Evolutionary conservation across 2,329 filamentous ascomycete genomes (phyloP), one percentile per base, ranked within the genome.

Genomic region (Sporothrix dimorphospora): DNA sequence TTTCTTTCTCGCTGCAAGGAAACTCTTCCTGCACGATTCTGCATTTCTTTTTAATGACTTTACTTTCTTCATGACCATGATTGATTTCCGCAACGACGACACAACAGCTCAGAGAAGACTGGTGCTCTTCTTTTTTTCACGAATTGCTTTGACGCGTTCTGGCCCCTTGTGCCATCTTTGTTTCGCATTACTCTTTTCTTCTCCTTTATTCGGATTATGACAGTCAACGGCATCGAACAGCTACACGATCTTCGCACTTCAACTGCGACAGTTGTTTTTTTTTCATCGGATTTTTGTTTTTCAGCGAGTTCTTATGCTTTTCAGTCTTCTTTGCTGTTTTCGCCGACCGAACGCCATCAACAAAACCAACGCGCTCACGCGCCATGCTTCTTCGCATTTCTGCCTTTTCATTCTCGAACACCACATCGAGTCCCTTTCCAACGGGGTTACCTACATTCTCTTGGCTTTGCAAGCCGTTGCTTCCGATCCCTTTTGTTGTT

Each of bases 41-140:
- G 49, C 40, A 45, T 47, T 78, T 78, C 76, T 77, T 30, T 30
- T 65, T 67, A 12, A 67, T 45, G 65, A 67, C 75, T 78, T 77
- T 16, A 24, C 78, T 78, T 77, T 42, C 27, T 69, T 51, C 67
- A 71, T 71, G 47, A 70, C 45, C 67, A 68, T 72, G 71, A 72
- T 38, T n/a, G 47, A 59, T 55, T 53, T 67, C n/a, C 6, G 19
- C 40, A 40, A 47, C 67, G 49, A 53, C 53, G 38, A 38, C 49
- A 68, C 61, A 55, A 67, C 61, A 68, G 63, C 27, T 69, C 42
- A 42, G 47, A 71, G 57, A 65, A 49, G 27, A 42, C 61, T 16
- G 69, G 40, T 55, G 30, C 16, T 30, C 34, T 57, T 67, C 38
- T 45, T 5, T 21, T 38, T 68, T 47, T 71, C 7, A n/a, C 16